These are phyloP conservation scores for Penicillium sp. DNA, from an alignment of 2,329 filamentous ascomycete genomes.

Conservation along the genomic window DNA sequence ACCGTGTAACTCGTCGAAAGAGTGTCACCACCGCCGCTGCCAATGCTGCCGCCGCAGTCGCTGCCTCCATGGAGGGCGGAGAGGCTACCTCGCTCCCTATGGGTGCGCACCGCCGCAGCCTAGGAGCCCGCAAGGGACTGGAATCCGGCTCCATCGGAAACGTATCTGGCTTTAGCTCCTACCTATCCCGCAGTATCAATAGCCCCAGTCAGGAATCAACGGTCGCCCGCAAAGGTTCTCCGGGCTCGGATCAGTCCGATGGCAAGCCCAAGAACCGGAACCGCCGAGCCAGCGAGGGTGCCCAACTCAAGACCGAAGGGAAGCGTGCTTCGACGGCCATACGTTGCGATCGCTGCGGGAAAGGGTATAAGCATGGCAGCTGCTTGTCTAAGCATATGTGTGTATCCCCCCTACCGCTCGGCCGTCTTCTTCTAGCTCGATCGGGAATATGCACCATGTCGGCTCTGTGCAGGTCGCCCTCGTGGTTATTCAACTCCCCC, in stretches of 20 bases:
- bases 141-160: constrained; percentile 60
- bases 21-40: constrained; percentile 77
- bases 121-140: constrained; percentile 49
- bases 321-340: constrained; percentile 81
- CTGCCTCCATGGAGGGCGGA: constrained; percentile 66
- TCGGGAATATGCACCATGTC: constrained; percentile 40
- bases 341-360: constrained; percentile 96
- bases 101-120: constrained; percentile 55
- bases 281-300: constrained; percentile 77
- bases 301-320: constrained; percentile 76
- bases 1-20: constrained; percentile 89
- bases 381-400: constrained; percentile 99
- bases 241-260: constrained; percentile 31
- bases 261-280: constrained; percentile 53
- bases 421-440: constrained; percentile 36
- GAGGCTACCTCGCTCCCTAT: constrained; percentile 60
- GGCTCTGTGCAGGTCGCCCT: constrained; percentile 39
- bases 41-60: constrained; percentile 65
- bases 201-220: constrained; percentile 32
- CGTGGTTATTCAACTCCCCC: constrained; percentile 33
- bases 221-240: constrained; percentile 39
- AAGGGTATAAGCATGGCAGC: constrained; percentile 99
- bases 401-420: constrained; percentile 63
- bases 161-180: constrained; percentile 40
- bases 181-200: constrained; percentile 40